Conservation (phyloP, 768 basidiomycete genomes). For the Agaricus sinodeliciosus region DNA sequence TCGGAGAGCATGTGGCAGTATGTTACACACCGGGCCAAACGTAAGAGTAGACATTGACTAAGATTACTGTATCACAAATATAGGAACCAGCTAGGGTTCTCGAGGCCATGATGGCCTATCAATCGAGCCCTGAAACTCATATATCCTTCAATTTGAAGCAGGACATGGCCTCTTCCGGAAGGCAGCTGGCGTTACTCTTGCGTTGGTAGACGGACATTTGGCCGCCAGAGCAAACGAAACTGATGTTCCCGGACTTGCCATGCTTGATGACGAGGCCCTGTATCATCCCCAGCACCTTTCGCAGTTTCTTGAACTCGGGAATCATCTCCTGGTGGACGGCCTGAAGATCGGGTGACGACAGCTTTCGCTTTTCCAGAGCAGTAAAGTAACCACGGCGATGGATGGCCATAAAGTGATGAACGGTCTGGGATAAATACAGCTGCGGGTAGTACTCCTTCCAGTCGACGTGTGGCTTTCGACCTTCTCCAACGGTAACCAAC, state of each 20-base stretch:
- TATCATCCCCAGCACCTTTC: constrained; percentile 36
- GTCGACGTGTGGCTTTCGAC: constrained; percentile 26
- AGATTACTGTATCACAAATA: no score
- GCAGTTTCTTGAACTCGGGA: constrained; percentile 29
- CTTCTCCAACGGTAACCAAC: constrained; percentile 35
- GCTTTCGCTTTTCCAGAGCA: constrained; percentile 40
- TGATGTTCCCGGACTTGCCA: constrained; percentile 46
- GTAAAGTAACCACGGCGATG: constrained; percentile 51
- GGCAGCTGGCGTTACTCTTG: constrained; percentile 30
- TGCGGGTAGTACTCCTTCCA: constrained; percentile 63
- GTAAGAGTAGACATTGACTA: background rate
- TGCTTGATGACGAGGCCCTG: constrained; percentile 42
- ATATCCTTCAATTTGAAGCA: constrained; percentile 10
- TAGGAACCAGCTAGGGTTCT: background rate
- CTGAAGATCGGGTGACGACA: constrained; percentile 29
- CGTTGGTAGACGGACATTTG: constrained; percentile 46
- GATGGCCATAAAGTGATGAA: constrained; percentile 50
- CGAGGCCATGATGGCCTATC: background rate
- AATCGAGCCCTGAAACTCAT: background rate
- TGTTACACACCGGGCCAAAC: background rate
- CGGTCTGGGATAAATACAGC: constrained; percentile 63
- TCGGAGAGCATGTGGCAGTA: background rate
- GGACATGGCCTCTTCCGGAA: constrained; percentile 38
- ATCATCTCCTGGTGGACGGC: constrained; percentile 25
- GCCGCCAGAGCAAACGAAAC: constrained; percentile 44